Percentiles rank a stretch among this genome's conserved stretches.
These are phyloP conservation scores for Durotheca rogersii DNA, from an alignment of 495 filamentous ascomycete species.

Conservation along the genomic window DNA sequence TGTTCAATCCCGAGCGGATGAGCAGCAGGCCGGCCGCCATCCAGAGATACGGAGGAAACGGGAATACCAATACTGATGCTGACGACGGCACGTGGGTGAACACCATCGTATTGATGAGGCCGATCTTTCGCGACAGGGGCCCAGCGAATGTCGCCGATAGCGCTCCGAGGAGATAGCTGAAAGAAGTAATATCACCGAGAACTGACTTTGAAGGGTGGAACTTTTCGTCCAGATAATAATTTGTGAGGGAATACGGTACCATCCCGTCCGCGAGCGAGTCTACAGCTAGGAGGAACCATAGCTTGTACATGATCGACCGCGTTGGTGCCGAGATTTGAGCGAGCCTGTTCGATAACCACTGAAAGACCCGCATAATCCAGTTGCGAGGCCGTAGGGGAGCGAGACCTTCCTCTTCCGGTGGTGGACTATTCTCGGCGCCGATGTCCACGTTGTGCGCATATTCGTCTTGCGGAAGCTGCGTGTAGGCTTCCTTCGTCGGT, in stretches of 20 bases:
- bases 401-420: slow-evolving; percentile 8
- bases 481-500: slow-evolving; percentile 31
- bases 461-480: slow-evolving; percentile 49
- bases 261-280: slow-evolving; percentile 81
- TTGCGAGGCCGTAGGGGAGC: slow-evolving; percentile 16
- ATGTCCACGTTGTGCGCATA: slow-evolving; percentile 4
- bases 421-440: slow-evolving; percentile 6
- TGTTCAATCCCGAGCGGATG: slow-evolving; percentile 67
- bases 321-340: slow-evolving; percentile 59
- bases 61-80: slow-evolving; percentile 68
- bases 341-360: slow-evolving; percentile 37
- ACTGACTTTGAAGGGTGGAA: slow-evolving; percentile 67
- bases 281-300: slow-evolving; percentile 74
- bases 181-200: slow-evolving; percentile 71
- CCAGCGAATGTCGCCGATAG: slow-evolving; percentile 70
- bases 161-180: slow-evolving; percentile 64
- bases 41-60: slow-evolving; percentile 56
- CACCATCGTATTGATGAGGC: slow-evolving; percentile 84
- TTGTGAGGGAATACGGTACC: slow-evolving; percentile 68
- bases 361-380: slow-evolving; percentile 29
- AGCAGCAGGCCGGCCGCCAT: slow-evolving; percentile 64
- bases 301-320: slow-evolving; percentile 60
- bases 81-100: slow-evolving; percentile 80
- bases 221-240: slow-evolving; percentile 76
- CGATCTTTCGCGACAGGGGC: slow-evolving; percentile 72